Base-by-base conservation (phyloP, 306 rosid species). In the Vigna trinervia region DNA sequence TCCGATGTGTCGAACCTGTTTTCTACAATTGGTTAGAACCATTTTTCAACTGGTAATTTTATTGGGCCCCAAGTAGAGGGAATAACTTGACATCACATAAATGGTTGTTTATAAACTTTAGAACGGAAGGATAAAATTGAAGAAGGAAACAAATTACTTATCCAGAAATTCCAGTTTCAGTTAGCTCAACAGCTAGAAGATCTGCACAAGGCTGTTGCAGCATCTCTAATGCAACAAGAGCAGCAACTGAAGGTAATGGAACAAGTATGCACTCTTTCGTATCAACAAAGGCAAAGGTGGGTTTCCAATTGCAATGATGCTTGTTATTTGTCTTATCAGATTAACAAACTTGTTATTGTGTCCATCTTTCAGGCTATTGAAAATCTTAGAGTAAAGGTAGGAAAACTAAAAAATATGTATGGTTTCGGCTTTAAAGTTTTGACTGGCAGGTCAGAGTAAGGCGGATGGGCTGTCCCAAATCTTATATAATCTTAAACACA, bases 61-160 rank as follows among this genome's bases (percentile, higher is more conserved):
- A 30, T 41, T 60, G 43, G 43, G 66, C 32, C 2, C 32, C 66
- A 2, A 60, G 30, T 60, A 60, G 19, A 59, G n/a, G 4, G 64
- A 58, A 28, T 58, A 59, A 8, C 6, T 59, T 60, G 41, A 82
- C 76, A 68, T 51, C 60, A 12, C 51, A 60, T 32, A 45, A 59
- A 51, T 76, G 28, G 3, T 76, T 3, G 78, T 83, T 83, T 51
- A 38, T 64, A 71, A 73, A 48, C 73, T 58, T 26, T 22, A 96
- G 99, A 92, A 83, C 89, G 97, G 46, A 92, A 96, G 88, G 96
- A 92, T 85, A 89, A 88, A 85, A 91, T 92, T 81, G 97, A 92
- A 85, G 91, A 88, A 84, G 89, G 90, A 79, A 93, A 95, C 54
- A 82, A 85, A 76, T 71, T 78, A 81, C 97, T 92, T 71, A 92